These are phyloP conservation scores for Tolypocladium tundrense DNA, from an alignment of 2,329 filamentous ascomycete genomes.

Conservation along the genomic window DNA sequence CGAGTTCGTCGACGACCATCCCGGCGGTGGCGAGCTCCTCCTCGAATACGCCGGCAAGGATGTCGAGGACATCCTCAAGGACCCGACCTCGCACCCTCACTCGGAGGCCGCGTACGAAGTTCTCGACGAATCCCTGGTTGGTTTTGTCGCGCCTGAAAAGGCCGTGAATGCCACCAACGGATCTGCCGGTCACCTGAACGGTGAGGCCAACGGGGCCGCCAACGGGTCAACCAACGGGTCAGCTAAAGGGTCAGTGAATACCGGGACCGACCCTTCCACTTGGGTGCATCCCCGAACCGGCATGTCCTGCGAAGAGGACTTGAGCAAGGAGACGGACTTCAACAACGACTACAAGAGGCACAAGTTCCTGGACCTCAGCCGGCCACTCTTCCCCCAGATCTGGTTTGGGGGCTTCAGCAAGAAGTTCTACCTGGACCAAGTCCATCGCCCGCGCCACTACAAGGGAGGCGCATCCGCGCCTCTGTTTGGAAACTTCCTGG, in stretches of 20 bases:
- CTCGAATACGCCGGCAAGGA: constrained; percentile 87
- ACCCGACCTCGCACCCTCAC: constrained; percentile 73
- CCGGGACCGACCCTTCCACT: constrained; percentile 15
- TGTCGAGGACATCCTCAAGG: constrained; percentile 69
- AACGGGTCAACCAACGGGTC: constrained; percentile 2
- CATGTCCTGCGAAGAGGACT: constrained; percentile 80
- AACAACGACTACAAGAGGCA: constrained; percentile 71
- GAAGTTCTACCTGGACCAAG: constrained; percentile 93
- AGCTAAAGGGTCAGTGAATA: constrained; percentile 17
- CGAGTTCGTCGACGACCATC: constrained; percentile 80
- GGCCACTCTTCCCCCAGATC: constrained; percentile 77
- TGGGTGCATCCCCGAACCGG: constrained; percentile 59
- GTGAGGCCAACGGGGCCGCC: constrained; percentile 4
- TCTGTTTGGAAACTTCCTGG: constrained; percentile 95
- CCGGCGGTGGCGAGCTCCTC: constrained; percentile 80
- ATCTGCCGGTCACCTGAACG: constrained; percentile 5
- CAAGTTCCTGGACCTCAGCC: constrained; percentile 86
- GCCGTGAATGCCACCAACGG: constrained; percentile 23
- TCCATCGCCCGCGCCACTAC: constrained; percentile 93
- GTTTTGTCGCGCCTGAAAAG: constrained; percentile 60
- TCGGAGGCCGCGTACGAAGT: constrained; percentile 94
- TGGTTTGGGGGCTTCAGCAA: constrained; percentile 84
- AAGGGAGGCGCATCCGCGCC: constrained; percentile 86
- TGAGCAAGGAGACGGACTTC: constrained; percentile 76
- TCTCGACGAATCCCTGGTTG: constrained; percentile 75